Conservation (phyloP, 2,329 filamentous ascomycete species). For the Ophiocordyceps camponoti-floridani region DNA sequence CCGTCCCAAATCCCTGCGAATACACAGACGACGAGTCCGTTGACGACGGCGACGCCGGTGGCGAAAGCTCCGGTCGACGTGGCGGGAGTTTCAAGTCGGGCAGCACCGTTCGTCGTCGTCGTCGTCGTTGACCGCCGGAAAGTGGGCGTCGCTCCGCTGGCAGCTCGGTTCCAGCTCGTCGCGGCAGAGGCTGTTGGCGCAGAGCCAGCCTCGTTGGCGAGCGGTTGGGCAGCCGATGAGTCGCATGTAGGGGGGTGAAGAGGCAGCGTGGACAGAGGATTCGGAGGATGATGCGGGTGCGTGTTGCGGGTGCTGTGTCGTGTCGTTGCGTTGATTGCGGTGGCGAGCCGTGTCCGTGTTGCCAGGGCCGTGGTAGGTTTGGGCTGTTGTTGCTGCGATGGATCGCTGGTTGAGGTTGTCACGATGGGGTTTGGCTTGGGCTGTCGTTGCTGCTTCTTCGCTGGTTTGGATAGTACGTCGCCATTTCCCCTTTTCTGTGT, state of each 20-base stretch:
- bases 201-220: neutral
- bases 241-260: neutral
- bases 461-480: too few species aligned
- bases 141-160: neutral
- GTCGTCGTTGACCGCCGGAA: neutral
- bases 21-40: neutral
- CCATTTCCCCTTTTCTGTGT: too few species aligned
- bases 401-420: too few species aligned
- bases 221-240: neutral
- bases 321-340: neutral
- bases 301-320: neutral
- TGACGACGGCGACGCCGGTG: neutral
- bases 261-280: neutral
- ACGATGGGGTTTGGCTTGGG: too few species aligned
- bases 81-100: neutral
- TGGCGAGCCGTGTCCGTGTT: neutral
- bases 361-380: too few species aligned
- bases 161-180: neutral
- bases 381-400: too few species aligned
- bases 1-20: constrained; percentile 22
- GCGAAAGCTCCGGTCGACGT: neutral
- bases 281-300: neutral
- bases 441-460: too few species aligned
- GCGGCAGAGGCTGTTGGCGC: neutral
- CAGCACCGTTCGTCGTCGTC: neutral